Conservation (phyloP, 2,329 filamentous ascomycete species). For the Bipolaris sorokiniana region DNA sequence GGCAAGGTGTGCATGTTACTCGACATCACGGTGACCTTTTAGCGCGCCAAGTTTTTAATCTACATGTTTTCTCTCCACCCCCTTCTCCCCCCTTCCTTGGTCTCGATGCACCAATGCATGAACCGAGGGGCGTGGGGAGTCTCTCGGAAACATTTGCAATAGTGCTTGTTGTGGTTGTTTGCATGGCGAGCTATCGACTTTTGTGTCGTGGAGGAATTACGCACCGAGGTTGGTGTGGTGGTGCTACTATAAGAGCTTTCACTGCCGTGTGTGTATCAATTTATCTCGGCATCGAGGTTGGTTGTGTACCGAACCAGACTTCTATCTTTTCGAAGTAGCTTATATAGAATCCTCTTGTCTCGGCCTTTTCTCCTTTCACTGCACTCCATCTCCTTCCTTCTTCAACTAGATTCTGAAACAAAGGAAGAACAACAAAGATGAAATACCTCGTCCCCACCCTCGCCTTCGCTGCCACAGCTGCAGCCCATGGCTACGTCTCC, state of each 20-base stretch:
- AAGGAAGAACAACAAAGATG: slow-evolving; percentile 27
- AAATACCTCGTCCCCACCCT: slow-evolving; percentile 41
- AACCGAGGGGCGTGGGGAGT: too few species aligned
- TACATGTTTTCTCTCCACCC: slow-evolving; percentile 13
- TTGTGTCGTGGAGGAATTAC: slow-evolving; percentile 24
- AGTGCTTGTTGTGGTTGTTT: too few species aligned
- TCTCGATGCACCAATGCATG: too few species aligned
- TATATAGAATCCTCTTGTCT: slow-evolving; percentile 19
- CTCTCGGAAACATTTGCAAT: too few species aligned
- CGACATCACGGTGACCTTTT: slow-evolving; percentile 19
- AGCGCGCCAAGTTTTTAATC: slow-evolving; percentile 44
- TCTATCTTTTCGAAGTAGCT: slow-evolving; percentile 11
- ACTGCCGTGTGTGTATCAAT: slow-evolving; percentile 18
- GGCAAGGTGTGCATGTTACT: slow-evolving; percentile 10
- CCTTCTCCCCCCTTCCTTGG: too few species aligned
- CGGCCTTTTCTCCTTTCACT: slow-evolving; percentile 3
- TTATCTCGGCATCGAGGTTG: slow-evolving; percentile 27
- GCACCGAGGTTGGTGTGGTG: not conserved
- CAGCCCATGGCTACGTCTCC: slow-evolving; percentile 46
- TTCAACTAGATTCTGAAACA: not conserved
- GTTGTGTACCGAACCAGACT: slow-evolving; percentile 22
- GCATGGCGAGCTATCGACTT: not conserved
- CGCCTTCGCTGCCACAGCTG: slow-evolving; percentile 36
- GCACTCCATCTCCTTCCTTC: not conserved
- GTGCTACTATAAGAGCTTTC: slow-evolving; percentile 25